A percentile compares a stretch with the other conserved stretches of the same genome.
These are phyloP conservation scores for Leccinum fuscescens DNA, from an alignment of 1,284 basidiomycete genomes.

Conservation along the genomic window DNA sequence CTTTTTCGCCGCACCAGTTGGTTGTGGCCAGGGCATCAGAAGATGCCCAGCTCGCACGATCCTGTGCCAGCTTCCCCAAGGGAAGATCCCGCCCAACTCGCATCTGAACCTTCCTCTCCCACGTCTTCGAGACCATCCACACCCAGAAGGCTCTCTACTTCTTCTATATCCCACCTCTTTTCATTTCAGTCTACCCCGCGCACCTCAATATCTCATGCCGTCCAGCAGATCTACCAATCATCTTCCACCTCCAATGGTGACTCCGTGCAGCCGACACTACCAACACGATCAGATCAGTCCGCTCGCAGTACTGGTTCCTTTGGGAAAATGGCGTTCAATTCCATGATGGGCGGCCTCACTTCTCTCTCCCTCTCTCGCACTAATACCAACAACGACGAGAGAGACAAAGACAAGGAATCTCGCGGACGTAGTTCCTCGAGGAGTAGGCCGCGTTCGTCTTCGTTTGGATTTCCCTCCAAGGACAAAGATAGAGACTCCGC, in stretches of 20 bases:
- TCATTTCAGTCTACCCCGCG: conserved; percentile 23
- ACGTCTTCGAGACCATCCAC: conserved; percentile 20
- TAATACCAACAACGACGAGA: conserved; percentile 36
- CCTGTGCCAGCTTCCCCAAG: conserved; percentile 14
- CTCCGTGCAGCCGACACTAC: conserved; percentile 6
- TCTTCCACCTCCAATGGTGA: conserved; percentile 8
- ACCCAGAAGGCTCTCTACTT: conserved; percentile 21
- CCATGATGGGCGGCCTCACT: conserved; percentile 68
- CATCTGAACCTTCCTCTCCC: conserved; percentile 3
- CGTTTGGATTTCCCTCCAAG: conserved; percentile 29
- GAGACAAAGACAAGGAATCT: conserved; percentile 37
- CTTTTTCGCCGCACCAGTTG: conserved; percentile 24
- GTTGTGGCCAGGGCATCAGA: conserved; percentile 29
- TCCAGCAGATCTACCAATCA: conserved; percentile 19
- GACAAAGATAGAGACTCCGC: conserved; percentile 30
- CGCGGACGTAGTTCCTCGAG: conserved; percentile 48
- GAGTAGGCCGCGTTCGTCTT: conserved; percentile 54
- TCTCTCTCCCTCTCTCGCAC: conserved; percentile 58
- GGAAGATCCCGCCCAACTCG: conserved; percentile 11
- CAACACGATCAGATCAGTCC: conserved; percentile 31
- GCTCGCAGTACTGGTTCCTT: conserved; percentile 47
- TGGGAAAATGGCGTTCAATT: conserved; percentile 60
- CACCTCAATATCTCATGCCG: conserved; percentile 16
- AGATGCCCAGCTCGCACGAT: conserved; percentile 17
- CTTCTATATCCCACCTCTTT: conserved; percentile 27